Base-by-base conservation (phyloP, 2,329 filamentous ascomycete species). In the Penicillium sp. region DNA sequence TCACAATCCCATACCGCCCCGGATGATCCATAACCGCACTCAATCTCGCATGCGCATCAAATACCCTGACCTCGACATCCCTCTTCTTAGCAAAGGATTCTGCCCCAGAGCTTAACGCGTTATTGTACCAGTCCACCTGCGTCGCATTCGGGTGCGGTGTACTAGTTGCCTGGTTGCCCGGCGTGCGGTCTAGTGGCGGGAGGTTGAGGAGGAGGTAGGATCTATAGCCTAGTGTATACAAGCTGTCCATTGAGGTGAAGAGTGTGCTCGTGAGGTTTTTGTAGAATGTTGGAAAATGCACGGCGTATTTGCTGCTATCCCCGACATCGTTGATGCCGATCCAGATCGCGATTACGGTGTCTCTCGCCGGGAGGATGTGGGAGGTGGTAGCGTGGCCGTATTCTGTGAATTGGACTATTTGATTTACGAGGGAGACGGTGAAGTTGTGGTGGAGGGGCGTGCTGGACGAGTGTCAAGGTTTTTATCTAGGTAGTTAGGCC, bases 291-390 rank as follows among this genome's bases (percentile, higher is more conserved):
- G 70, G 68, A 54, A 80, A 81, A 10, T 71, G 67, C 11, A 76
- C 69, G 28, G 67, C 69, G 43, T 73, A 75, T 36, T 74, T 72
- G 13, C 66, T 69, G 6, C 75, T 74, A 60, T 83, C 80, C 55
- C 71, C 74, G 54, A 83, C 79, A 50, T 83, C 81, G 60, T 83
- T 83, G 52, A 83, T 69, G 2, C 79, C 81, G 41, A 83, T 83
- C 76, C 77, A 83, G 33, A 81, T 63, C 2, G 76, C 75, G 0
- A 81, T 72, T 1, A 83, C 67, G 1, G 76, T 71, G 16, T 72
- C 24, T 14, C 50, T 64, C 4, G 66, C 56, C 14, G 72, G 65
- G 9, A 74, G 59, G 16, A 73, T 44, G 8, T 60, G 36, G 8
- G 44, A 52, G 3, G 79, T 68, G 10, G 72, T 72, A 0, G 70